Conservation (phyloP, 768 basidiomycete species). For the Suillus decipiens region DNA sequence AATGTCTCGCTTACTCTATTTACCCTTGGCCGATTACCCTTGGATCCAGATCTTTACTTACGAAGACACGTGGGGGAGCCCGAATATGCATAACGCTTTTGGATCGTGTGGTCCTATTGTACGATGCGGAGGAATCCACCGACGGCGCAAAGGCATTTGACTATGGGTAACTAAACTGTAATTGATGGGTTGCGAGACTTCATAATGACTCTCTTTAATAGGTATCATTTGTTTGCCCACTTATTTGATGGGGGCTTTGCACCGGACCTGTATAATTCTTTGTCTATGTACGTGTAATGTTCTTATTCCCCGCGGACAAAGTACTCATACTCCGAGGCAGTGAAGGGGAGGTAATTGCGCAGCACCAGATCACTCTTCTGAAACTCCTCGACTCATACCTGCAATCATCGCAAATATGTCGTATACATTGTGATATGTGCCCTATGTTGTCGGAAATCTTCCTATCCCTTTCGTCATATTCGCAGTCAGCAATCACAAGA, state of each 20-base stretch:
- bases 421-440: conserved; percentile 44
- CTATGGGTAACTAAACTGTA: conserved; percentile 53
- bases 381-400: conserved; percentile 87
- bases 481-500: conserved; percentile 50
- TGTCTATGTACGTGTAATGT: conserved; percentile 54
- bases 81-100: conserved; percentile 69
- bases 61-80: conserved; percentile 53
- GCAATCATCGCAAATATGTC: conserved; percentile 48
- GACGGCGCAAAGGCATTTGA: conserved; percentile 74
- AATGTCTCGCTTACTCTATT: conserved; percentile 5
- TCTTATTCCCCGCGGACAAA: not conserved
- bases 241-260: conserved; percentile 62
- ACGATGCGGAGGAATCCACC: conserved; percentile 65
- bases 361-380: conserved; percentile 84
- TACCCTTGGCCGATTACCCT: not conserved
- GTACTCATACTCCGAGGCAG: conserved; percentile 39
- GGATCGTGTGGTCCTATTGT: conserved; percentile 69
- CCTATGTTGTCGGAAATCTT: conserved; percentile 66
- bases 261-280: conserved; percentile 57
- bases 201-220: conserved; percentile 30
- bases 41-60: conserved; percentile 38
- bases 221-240: conserved; percentile 66
- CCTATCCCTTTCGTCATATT: conserved; percentile 60
- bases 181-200: conserved; percentile 6
- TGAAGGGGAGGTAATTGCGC: conserved; percentile 70